Evolutionary conservation across 306 rosid genomes (phyloP), one percentile per base, ranked within the genome.

Genomic region (Cucumis melo): DNA sequence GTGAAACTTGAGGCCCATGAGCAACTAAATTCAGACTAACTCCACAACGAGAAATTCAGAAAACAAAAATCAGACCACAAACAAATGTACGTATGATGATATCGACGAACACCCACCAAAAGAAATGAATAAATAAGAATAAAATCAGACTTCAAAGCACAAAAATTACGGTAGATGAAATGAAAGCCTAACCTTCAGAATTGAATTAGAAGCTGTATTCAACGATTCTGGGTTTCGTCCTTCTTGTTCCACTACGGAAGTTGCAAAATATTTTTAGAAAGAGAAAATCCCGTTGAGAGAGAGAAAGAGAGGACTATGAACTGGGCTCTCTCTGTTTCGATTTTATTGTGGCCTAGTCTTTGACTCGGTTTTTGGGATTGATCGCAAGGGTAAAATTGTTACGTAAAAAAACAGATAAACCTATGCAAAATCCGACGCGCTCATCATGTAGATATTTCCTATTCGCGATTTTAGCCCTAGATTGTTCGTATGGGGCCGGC

Each of bases 301-400:
- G 80, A 70, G 68, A 62, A 38, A 71, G 74, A 50, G 36, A 23
- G 21, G 77, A 56, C 82, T 61, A 74, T n/a, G 72, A 42, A 77
- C 39, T 38, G 75, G 76, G 79, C 46, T 74, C 32, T 32, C 59
- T 32, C 64, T 61, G 34, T 39, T 85, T 84, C 92, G 90, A 85
- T 89, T 87, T 84, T 86, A 81, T 86, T 82, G 88, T 78, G 84
- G 85, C 83, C 80, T 58, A 79, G 82, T 86, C 87, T 87, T 88
- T 92, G 98, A 92, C 94, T 88, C 89, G 82, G 89, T 82, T 75
- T 82, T 73, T 56, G 57, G 80, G 88, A 77, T 81, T 74, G 76
- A 62, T 51, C 20, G 80, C n/a, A 81, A 4, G 96, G 93, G 82
- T 24, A 84, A 1, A 5, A 23, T 57, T 24, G 92, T 87, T 88